Conservation (phyloP, 805 yeast species). For the Nadsonia fulvescens region DNA sequence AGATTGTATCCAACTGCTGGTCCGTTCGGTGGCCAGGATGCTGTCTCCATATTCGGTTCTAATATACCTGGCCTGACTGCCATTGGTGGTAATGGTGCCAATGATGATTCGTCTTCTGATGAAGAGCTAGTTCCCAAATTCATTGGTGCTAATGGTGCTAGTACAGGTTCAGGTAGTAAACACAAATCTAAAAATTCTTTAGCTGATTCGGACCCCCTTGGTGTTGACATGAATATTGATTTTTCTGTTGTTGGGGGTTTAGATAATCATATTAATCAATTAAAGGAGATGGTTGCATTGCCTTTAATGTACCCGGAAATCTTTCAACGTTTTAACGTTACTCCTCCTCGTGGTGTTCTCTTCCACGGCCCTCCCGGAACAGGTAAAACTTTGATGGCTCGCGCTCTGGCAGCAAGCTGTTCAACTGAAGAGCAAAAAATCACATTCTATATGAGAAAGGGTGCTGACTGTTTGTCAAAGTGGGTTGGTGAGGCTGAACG, state of each 20-base stretch:
- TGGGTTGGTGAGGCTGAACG: slow-evolving; percentile 99
- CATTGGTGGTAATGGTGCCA: slow-evolving; percentile 13
- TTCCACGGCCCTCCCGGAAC: slow-evolving; percentile 99
- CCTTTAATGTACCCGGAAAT: slow-evolving; percentile 89
- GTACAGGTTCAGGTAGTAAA: slow-evolving; percentile 7
- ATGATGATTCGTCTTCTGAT: slow-evolving; percentile 29
- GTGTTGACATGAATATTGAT: slow-evolving; percentile 72
- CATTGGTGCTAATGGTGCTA: slow-evolving; percentile 7
- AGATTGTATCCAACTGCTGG: slow-evolving; percentile 87
- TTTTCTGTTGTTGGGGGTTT: slow-evolving; percentile 82
- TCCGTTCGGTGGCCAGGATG: slow-evolving; percentile 95
- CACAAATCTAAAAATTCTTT: slow-evolving; percentile 18
- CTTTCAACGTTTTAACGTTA: slow-evolving; percentile 71
- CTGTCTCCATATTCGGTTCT: slow-evolving; percentile 61
- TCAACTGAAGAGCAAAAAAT: slow-evolving; percentile 71
- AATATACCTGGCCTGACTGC: slow-evolving; percentile 29
- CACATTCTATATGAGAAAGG: slow-evolving; percentile 94
- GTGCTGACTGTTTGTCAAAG: slow-evolving; percentile 90
- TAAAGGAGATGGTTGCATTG: slow-evolving; percentile 91
- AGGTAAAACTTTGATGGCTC: slow-evolving; percentile 94
- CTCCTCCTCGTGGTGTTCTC: slow-evolving; percentile 93
- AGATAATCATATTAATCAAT: slow-evolving; percentile 73
- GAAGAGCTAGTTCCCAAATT: slow-evolving; percentile 18
- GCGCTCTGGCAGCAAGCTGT: slow-evolving; percentile 92
- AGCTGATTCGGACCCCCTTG: slow-evolving; percentile 88